Base-by-base conservation (phyloP, 805 yeast species). In the Myxozyma sirexii region DNA sequence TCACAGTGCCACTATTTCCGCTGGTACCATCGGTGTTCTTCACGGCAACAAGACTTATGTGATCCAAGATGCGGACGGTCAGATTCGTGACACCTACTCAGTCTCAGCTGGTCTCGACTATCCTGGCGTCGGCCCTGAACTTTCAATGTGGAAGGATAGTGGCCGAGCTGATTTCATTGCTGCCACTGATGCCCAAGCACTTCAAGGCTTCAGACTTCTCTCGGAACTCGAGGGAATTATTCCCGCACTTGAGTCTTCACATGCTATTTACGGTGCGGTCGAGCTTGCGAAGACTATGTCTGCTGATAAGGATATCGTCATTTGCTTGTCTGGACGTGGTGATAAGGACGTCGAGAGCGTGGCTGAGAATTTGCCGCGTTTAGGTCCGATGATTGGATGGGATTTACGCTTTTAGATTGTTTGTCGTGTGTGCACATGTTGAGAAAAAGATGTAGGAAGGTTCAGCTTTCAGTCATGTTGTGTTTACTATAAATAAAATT, bases 121-220 rank as follows among this genome's bases (percentile, higher is more conserved):
- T 74, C 99, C 99, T 26, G 99, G 97, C 76, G 99, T 94, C 48
- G 99, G 99, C 46, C 99, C 99, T 33, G 98, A 94, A 77, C 81
- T 94, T 68, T 96, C 98, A 1, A 84, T 81, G 73, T 94, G 98
- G 98, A 93, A 93, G 75, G 86, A 87, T 56, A 86, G 87, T 62
- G 97, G 97, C 27, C 85, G 99, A 71, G 99, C 96, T 7, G 79
- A 87, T 57, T 94, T 93, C 71, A 75, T 86, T 48, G 96, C 97
- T 47, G 97, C 96, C 57, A 89, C 96, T 35, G 97, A 94, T 75
- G 91, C 96, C n/a, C 85, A 94, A 72, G 98, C 98, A 31, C 79
- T 94, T 66, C 82, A 83, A 65, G 99, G 99, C 19, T 94, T 94
- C 84, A 86, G 85, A 68, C 77, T 89, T 49, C 79, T 94, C 64